Evolutionary conservation across 169 alveolate genomes (phyloP).

Genomic region (Eimeria praecox): DNA sequence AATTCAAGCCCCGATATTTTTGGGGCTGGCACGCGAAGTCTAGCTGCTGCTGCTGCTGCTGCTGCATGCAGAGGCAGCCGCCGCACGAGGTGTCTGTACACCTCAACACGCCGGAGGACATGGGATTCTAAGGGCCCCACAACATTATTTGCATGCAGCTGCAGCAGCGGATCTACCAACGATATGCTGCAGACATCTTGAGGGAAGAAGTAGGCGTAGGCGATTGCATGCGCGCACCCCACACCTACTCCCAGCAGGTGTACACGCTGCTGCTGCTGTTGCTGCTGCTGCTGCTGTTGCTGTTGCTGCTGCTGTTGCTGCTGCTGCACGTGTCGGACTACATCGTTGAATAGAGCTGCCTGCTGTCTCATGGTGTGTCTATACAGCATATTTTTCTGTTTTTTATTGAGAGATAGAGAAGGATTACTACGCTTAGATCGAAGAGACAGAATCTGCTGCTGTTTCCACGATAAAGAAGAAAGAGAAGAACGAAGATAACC

Average conservation of each 20-base stretch:
- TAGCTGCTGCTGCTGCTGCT: not conserved
- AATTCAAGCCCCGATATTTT: not conserved
- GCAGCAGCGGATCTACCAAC: conserved; percentile 2
- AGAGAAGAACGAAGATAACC: conserved; percentile 5
- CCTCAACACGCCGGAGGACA: not conserved
- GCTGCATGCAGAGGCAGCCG: conserved; percentile 86
- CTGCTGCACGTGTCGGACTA: conserved; percentile 23
- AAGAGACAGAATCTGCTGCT: not conserved
- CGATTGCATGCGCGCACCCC: conserved; percentile 54
- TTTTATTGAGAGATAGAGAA: not conserved
- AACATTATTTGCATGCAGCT: not conserved
- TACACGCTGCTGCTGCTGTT: not conserved
- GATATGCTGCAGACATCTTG: not conserved
- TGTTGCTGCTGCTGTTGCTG: conserved; percentile 4
- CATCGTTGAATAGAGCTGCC: conserved; percentile 40
- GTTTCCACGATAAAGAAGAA: conserved; percentile 15
- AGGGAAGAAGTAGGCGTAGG: conserved; percentile 36
- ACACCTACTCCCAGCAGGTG: conserved; percentile 32
- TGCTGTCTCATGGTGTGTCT: conserved; percentile 25
- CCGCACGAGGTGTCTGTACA: conserved; percentile 20
- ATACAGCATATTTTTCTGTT: not conserved
- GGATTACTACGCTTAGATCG: not conserved
- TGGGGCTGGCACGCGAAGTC: conserved; percentile 5
- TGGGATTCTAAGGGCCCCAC: conserved; percentile 20
- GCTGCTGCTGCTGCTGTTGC: conserved; percentile 10